Evolutionary conservation across 2,329 filamentous ascomycete species (phyloP), one percentile per base, ranked within the genome.

Genomic region (Diplodia sapinea): DNA sequence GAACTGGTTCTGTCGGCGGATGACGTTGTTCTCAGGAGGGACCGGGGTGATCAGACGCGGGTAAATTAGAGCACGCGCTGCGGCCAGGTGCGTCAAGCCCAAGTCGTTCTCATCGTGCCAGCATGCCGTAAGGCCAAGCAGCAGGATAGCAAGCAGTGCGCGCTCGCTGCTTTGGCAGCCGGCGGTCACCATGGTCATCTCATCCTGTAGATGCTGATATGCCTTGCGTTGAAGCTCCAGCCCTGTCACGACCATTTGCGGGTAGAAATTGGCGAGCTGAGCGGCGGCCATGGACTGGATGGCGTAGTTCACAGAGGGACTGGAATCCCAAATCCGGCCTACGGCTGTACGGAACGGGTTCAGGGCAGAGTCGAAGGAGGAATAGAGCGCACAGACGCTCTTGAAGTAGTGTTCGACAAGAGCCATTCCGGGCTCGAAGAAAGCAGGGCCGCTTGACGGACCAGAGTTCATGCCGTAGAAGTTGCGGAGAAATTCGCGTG

Each of bases 241-340:
- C 6, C 82, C 86, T 31, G 82, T 80, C 9, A 78, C 79, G 29
- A 78, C 82, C 79, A 85, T 87, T 63, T 82, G 81, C 4, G 82
- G 86, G 66, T 86, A 86, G 66, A 86, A 80, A 72, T 87, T 86
- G 0, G 86, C 83, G 0, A 89, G 77, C 23, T 86, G 87, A 3
- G 86, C 87, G 9, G 87, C 86, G 1, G 87, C 85, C 87, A 89
- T 89, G 70, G 87, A 88, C 71, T 88, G 86, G 55, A 88, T 86
- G 1, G 86, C 86, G 56, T 85, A 86, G 71, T 85, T 87, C 62
- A 88, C 85, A 0, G 86, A 85, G 20, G 84, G 79, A 0, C 85
- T 87, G n/a, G 82, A 83, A 50, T 85, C 80, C 82, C 86, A 88
- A 2, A 88, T 79, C 26, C 83, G 83, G 4, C 82, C 83, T 13